phyloP scores from a whole-genome alignment of 108 stramenopile species.

The Nitzschia sp. region DNA sequence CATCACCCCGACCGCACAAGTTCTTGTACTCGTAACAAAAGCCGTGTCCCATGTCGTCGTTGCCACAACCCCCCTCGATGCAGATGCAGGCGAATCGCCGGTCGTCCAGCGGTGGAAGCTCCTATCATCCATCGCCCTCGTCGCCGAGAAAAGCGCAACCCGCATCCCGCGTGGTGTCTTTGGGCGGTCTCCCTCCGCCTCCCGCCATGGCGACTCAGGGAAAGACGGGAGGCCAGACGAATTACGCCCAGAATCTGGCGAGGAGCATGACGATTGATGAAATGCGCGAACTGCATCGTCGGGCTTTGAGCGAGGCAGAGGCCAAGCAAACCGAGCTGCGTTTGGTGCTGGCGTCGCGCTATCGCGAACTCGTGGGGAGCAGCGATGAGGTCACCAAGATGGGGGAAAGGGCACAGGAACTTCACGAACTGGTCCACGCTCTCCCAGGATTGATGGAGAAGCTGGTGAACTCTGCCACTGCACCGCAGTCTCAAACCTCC shows the following conservation, averaged over 20 bases:
- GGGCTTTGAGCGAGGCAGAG: conserved; percentile 77
- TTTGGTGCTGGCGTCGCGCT: conserved; percentile 81
- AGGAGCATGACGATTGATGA: conserved; percentile 82
- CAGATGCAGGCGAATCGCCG: neutral
- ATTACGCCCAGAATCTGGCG: conserved; percentile 43
- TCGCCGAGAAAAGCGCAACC: neutral
- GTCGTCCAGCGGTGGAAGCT: neutral
- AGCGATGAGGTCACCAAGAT: conserved; percentile 85
- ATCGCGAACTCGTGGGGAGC: conserved; percentile 85
- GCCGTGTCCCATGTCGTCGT: conserved; percentile 14
- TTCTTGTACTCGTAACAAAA: too few relatives aligned
- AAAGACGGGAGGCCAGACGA: neutral
- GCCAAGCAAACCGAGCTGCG: conserved; percentile 87
- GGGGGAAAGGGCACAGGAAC: conserved; percentile 73
- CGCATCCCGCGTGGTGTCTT: neutral
- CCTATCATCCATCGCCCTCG: conserved; percentile 3
- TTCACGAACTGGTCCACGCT: conserved; percentile 64
- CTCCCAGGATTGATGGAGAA: conserved; percentile 67
- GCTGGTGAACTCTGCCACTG: conserved; percentile 23
- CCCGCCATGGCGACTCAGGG: neutral
- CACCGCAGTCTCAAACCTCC: neutral
- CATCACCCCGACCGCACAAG: too few relatives aligned
- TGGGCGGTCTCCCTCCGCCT: conserved; percentile 7
- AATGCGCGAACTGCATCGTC: conserved; percentile 77
- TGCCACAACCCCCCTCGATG: conserved; percentile 11